Evolutionary conservation across 2,329 filamentous ascomycete species (phyloP).

Genomic region (Plectosphaerella plurivora): DNA sequence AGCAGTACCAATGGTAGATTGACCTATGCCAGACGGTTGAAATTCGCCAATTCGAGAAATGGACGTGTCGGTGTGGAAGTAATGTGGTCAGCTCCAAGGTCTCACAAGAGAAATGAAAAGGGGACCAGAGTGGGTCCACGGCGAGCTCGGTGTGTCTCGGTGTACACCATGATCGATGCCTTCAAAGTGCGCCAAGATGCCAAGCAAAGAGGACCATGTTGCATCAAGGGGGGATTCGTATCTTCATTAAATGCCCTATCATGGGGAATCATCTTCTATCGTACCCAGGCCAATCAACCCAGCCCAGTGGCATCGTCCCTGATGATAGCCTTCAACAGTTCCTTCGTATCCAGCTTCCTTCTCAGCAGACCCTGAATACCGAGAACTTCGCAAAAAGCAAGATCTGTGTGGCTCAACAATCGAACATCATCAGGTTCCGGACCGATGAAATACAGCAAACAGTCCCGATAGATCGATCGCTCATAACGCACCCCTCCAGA

Average conservation of each 20-base stretch:
- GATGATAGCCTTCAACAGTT: constrained; percentile 2
- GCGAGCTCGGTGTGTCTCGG: no score
- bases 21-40: no score
- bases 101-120: not conserved
- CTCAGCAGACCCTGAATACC: constrained; percentile 7
- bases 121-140: not conserved
- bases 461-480: constrained; percentile 17
- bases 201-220: no score
- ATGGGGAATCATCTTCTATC: no score
- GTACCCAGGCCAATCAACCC: not conserved
- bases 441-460: constrained; percentile 14
- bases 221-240: no score
- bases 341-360: constrained; percentile 4
- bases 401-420: constrained; percentile 13
- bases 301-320: not conserved
- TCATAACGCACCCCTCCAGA: constrained; percentile 12
- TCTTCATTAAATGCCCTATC: no score
- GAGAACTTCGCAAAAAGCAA: constrained; percentile 14
- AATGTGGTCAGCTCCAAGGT: not conserved
- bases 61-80: not conserved
- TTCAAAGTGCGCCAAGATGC: no score
- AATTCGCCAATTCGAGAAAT: no score
- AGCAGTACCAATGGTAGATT: no score
- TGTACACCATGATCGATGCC: no score
- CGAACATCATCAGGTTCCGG: constrained; percentile 10